Evolutionary conservation across 2,329 filamentous ascomycete species (phyloP).

Genomic region (Verticillium albo-atrum): DNA sequence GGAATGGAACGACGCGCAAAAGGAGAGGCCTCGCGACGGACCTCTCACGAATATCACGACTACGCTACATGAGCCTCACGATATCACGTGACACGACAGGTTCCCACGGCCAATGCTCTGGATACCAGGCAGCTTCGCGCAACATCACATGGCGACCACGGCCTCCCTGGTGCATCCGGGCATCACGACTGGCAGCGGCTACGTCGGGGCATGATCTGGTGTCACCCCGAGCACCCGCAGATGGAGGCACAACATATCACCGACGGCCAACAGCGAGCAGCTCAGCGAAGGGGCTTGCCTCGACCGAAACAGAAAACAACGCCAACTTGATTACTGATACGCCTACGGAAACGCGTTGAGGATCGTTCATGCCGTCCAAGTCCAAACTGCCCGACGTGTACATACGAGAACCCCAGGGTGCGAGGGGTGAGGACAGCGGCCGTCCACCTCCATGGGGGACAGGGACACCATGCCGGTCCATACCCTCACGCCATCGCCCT

Average conservation of each 20-base stretch:
- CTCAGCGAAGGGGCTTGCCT: neutral
- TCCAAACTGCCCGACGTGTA: neutral
- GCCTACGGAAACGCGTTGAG: neutral
- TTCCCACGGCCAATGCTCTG: too few species aligned
- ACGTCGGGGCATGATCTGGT: neutral
- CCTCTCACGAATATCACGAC: neutral
- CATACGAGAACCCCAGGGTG: neutral
- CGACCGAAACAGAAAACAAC: neutral
- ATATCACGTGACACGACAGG: too few species aligned
- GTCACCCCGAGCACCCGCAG: neutral
- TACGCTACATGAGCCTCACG: too few species aligned
- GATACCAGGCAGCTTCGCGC: too few species aligned
- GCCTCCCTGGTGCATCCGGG: neutral
- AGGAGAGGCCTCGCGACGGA: neutral
- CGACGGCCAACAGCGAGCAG: neutral
- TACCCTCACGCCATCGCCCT: slow-evolving; percentile 7
- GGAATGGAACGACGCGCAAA: neutral
- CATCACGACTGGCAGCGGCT: neutral
- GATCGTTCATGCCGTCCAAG: neutral
- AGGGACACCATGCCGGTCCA: neutral
- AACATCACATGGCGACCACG: neutral
- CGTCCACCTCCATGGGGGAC: neutral
- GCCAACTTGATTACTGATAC: neutral
- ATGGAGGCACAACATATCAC: neutral
- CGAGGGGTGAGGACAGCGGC: neutral